Percentiles rank a stretch among this genome's conserved stretches.
Conservation (phyloP, 768 basidiomycete species). For the Coprinellus aureogranulatus region DNA sequence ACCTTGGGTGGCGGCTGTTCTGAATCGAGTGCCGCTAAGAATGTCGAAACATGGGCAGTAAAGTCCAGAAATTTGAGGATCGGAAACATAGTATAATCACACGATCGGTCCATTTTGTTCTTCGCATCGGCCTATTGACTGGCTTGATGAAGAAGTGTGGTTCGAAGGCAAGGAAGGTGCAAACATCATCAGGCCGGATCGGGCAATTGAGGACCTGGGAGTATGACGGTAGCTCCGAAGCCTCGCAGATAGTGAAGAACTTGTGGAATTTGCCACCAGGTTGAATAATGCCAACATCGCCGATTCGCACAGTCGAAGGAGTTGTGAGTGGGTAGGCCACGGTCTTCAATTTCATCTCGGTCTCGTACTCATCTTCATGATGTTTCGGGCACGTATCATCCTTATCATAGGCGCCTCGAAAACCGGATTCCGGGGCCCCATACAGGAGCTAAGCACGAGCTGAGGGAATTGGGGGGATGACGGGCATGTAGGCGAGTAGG, state of each 20-base stretch:
- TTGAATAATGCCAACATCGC: constrained; percentile 5
- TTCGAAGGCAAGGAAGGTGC: constrained; percentile 5
- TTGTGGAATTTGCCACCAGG: not conserved
- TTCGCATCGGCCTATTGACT: constrained; percentile 1
- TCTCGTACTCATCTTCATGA: not conserved
- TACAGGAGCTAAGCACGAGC: not conserved
- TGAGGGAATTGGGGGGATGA: too few species aligned
- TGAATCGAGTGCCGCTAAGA: constrained; percentile 1
- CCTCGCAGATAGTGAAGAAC: constrained; percentile 7
- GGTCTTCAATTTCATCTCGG: not conserved
- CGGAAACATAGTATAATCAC: not conserved
- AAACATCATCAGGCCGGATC: not conserved
- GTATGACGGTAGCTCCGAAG: constrained; percentile 7
- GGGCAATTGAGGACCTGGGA: constrained; percentile 1
- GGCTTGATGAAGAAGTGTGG: constrained; percentile 2
- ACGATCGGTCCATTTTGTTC: not conserved
- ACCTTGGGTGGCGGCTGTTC: not conserved
- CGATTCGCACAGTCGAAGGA: constrained; percentile 1
- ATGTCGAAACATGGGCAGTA: constrained; percentile 1
- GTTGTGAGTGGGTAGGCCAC: constrained; percentile 2
- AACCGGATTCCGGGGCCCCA: not conserved
- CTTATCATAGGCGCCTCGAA: not conserved
- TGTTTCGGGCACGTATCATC: not conserved
- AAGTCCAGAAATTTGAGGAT: not conserved
- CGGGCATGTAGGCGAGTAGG: not conserved